A percentile compares a stretch with the other conserved stretches of the same genome.
Evolutionary conservation across 169 alveolate species (phyloP).

Genomic region (Plasmodium cynomolgi): DNA sequence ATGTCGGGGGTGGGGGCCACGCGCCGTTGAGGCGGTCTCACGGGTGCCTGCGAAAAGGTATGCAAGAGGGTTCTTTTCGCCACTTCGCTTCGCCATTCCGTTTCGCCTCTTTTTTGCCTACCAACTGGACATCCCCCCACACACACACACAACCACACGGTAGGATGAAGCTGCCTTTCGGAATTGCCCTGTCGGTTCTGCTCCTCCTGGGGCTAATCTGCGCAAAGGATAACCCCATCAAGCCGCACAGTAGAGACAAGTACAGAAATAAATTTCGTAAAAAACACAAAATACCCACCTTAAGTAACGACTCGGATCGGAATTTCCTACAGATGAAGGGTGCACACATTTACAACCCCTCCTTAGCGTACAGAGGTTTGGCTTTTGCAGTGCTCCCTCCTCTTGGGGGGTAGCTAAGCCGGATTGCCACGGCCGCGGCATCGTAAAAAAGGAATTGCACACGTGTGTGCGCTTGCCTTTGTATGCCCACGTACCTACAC

Average conservation of each 20-base stretch:
- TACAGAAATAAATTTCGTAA: conserved; percentile 14
- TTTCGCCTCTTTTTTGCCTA: not conserved
- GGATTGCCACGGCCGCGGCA: not conserved
- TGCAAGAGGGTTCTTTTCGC: not conserved
- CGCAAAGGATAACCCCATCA: not conserved
- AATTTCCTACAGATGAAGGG: conserved; percentile 43
- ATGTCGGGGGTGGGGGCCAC: not conserved
- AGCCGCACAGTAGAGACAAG: not conserved
- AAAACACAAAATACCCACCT: not conserved
- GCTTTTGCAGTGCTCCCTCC: not conserved
- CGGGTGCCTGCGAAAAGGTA: not conserved
- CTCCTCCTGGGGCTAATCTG: not conserved
- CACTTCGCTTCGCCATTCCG: not conserved
- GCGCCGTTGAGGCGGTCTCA: not conserved
- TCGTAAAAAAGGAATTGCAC: not conserved
- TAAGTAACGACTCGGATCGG: conserved; percentile 13
- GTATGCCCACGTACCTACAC: not conserved
- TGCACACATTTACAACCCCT: conserved; percentile 39
- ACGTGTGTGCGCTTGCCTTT: not conserved
- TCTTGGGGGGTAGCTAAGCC: not conserved
- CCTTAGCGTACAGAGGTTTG: conserved; percentile 46
- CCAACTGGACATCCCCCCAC: not conserved
- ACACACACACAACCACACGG: not conserved
- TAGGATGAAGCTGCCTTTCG: not conserved
- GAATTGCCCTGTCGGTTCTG: not conserved